These are phyloP conservation scores for Calocybe cyanea DNA, from an alignment of 768 basidiomycete genomes.

Conservation along the genomic window DNA sequence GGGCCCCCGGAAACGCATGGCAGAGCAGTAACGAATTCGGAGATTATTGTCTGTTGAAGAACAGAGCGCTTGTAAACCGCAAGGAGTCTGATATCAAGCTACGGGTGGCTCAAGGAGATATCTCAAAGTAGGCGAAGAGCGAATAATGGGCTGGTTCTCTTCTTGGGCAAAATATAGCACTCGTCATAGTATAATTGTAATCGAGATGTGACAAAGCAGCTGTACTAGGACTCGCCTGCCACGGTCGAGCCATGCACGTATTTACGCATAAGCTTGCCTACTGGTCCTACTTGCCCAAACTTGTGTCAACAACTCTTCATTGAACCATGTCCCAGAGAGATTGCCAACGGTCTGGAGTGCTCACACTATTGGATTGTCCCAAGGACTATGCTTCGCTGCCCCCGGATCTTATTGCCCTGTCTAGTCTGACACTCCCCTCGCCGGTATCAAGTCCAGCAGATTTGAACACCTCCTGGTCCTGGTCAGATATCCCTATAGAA, in stretches of 20 bases:
- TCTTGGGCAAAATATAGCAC: too few relatives aligned
- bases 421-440: constrained; percentile 39
- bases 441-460: constrained; percentile 39
- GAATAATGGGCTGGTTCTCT: background rate
- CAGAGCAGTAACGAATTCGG: constrained; percentile 72
- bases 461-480: constrained; percentile 33
- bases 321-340: background rate
- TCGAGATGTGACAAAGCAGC: too few relatives aligned
- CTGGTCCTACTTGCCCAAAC: too few relatives aligned
- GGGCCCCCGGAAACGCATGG: constrained; percentile 73
- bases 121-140: background rate
- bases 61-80: constrained; percentile 37
- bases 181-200: too few relatives aligned
- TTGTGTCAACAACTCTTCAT: too few relatives aligned
- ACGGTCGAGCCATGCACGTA: too few relatives aligned
- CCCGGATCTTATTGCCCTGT: constrained; percentile 29
- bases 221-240: too few relatives aligned
- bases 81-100: constrained; percentile 30
- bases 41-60: constrained; percentile 85
- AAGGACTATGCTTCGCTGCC: constrained; percentile 2
- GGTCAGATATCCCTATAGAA: constrained; percentile 50
- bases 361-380: background rate
- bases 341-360: too few relatives aligned
- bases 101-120: constrained; percentile 12
- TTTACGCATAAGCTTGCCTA: too few relatives aligned